Evolutionary conservation across 106 monocot genomes (phyloP), one percentile per base, ranked within the genome.

Genomic region (Dendrobium officinale): DNA sequence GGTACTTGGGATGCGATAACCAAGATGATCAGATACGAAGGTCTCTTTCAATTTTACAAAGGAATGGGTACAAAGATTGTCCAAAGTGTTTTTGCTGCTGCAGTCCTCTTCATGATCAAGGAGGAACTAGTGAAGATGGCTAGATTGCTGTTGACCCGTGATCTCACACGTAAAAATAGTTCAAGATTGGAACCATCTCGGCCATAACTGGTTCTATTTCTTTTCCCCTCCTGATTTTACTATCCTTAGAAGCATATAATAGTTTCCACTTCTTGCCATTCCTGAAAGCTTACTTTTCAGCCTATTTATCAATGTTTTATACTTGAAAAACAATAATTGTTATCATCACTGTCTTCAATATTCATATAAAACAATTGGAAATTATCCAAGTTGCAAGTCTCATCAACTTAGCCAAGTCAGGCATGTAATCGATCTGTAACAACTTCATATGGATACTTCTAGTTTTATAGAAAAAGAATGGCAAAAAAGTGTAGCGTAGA

Each of bases 41-140:
- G 96, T 45, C 45, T 90, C 20, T 24, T 66, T 26, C 86, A 84
- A 73, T 96, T 96, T 80, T 96, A 93, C 49, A 96, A 91, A 79
- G 96, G 96, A 44, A 93, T 96, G 96, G 86, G 93, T 77, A 96
- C 96, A 51, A 96, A 96, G 78, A 96, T 96, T 77, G 93, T 93
- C 37, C 96, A 96, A 77, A 96, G 96, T 77, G 93, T 96, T 55
- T 91, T 96, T 84, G 91, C 93, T 49, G 93, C 96, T 26, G 89
- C 96, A 11, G 88, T 96, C 78, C 86, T 96, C 64, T 96, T 96
- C 79, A 91, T 96, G 96, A 59, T 91, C 19, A 96, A 96, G 79
- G 96, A 96, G 56, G 91, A 96, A 78, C 77, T 96, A 8, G 90
- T 96, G 49, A 96, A 88, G 81, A 54, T 77, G 33, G 33, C 82